These are phyloP conservation scores for Mycena alexandri DNA, from an alignment of 768 basidiomycete species.

Conservation along the genomic window DNA sequence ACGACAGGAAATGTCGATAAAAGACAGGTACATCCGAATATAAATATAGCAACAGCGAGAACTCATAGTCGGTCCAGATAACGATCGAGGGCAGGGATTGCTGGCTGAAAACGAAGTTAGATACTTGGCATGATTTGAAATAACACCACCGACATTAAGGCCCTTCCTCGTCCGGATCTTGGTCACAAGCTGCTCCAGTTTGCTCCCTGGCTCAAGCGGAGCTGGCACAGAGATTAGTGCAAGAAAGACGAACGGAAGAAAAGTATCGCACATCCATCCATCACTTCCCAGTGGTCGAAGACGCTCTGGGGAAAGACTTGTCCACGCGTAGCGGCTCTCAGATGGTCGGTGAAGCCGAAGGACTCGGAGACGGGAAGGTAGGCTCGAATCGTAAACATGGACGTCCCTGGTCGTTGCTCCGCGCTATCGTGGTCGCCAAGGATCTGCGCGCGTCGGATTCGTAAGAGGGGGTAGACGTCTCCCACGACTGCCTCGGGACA, in stretches of 20 bases:
- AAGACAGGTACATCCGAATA: no score
- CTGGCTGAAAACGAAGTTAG: neutral
- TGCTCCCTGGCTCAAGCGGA: constrained; percentile 90
- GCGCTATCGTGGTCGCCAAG: constrained; percentile 72
- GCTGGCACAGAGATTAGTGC: constrained; percentile 52
- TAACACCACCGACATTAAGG: constrained; percentile 74
- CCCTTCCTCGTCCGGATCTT: constrained; percentile 93
- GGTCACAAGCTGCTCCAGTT: constrained; percentile 86
- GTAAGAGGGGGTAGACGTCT: constrained; percentile 93
- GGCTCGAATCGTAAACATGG: constrained; percentile 99
- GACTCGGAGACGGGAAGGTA: constrained; percentile 92
- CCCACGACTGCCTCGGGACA: constrained; percentile 97
- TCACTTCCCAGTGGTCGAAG: constrained; percentile 92
- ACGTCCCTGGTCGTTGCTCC: constrained; percentile 97
- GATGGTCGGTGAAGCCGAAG: constrained; percentile 97
- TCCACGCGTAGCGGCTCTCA: constrained; percentile 90
- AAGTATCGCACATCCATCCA: constrained; percentile 75
- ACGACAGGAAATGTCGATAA: no score
- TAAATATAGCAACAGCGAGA: neutral
- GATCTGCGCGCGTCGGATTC: constrained; percentile 97
- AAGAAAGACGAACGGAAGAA: neutral
- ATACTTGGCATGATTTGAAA: no score
- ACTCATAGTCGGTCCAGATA: constrained; percentile 21
- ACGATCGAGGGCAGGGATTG: constrained; percentile 12
- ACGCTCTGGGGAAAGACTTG: constrained; percentile 98